Evolutionary conservation across 2,329 filamentous ascomycete species (phyloP).

Genomic region (Macroventuria anomochaeta): DNA sequence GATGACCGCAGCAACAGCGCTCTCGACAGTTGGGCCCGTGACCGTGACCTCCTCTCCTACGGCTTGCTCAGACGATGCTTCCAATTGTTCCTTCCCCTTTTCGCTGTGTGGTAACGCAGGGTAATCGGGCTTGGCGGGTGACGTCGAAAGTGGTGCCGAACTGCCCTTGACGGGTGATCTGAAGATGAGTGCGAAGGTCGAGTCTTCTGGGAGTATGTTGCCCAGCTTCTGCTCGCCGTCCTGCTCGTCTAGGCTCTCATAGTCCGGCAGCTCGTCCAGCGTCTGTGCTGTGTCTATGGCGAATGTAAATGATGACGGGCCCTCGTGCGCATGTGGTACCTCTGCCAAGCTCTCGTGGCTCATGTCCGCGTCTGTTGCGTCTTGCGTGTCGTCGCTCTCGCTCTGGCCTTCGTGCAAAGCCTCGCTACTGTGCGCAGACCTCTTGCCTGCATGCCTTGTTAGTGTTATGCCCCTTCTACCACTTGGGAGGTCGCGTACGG

Average conservation of each 20-base stretch:
- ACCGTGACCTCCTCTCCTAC: not conserved
- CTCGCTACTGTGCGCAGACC: constrained; percentile 8
- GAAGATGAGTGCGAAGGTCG: constrained; percentile 31
- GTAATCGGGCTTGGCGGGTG: constrained; percentile 24
- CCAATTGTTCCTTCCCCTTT: not conserved
- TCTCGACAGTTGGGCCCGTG: constrained; percentile 6
- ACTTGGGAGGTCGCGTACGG: constrained; percentile 29
- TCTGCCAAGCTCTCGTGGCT: constrained; percentile 20
- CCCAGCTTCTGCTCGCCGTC: constrained; percentile 8
- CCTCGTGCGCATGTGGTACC: not conserved
- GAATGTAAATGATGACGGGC: constrained; percentile 28
- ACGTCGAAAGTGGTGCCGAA: not conserved
- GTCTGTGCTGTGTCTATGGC: constrained; percentile 19
- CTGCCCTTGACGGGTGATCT: constrained; percentile 26
- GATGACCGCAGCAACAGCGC: constrained; percentile 4
- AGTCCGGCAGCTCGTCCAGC: constrained; percentile 9
- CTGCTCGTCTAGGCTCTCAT: constrained; percentile 17
- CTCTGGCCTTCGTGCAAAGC: constrained; percentile 11
- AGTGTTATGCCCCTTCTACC: constrained; percentile 5
- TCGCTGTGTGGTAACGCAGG: constrained; percentile 23
- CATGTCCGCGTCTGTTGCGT: constrained; percentile 22
- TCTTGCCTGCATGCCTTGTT: constrained; percentile 37
- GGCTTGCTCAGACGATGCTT: not conserved
- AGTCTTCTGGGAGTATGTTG: constrained; percentile 21
- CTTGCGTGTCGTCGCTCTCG: constrained; percentile 21